Conservation (phyloP, 176 grass and related monocot species). For the Dendrocalamus sinicus region DNA sequence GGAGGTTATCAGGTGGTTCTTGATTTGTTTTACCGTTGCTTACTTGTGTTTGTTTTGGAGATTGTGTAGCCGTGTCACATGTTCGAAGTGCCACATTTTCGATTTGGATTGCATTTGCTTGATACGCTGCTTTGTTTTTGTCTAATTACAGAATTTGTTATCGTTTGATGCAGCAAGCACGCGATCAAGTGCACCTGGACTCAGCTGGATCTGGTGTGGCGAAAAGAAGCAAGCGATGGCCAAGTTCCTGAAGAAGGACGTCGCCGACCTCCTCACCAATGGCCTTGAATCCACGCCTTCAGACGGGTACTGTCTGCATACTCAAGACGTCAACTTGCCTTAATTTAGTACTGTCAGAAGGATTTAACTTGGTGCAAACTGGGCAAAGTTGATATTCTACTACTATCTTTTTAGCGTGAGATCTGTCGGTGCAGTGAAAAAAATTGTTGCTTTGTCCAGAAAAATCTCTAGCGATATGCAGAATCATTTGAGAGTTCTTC, state of each 20-base stretch:
- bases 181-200: slow-evolving; percentile 80
- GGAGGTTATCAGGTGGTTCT: not conserved
- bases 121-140: not conserved
- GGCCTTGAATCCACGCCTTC: slow-evolving; percentile 71
- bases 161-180: slow-evolving; percentile 56
- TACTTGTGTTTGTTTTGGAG: not conserved
- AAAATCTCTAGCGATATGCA: not conserved
- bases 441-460: not conserved
- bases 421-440: not conserved
- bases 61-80: not conserved
- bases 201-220: slow-evolving; percentile 69
- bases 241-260: slow-evolving; percentile 86
- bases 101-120: slow-evolving; percentile 1
- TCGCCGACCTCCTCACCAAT: slow-evolving; percentile 78
- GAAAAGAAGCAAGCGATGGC: slow-evolving; percentile 90
- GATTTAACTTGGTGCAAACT: not conserved
- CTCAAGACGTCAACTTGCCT: not conserved
- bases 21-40: not conserved
- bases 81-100: slow-evolving; percentile 16
- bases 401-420: not conserved
- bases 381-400: not conserved
- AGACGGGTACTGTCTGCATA: slow-evolving; percentile 61
- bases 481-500: not conserved
- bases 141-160: not conserved
- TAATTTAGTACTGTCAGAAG: not conserved